Evolutionary conservation across 116 monocot species (phyloP), one percentile per base, ranked within the genome.

Genomic region (Cymodocea nodosa): DNA sequence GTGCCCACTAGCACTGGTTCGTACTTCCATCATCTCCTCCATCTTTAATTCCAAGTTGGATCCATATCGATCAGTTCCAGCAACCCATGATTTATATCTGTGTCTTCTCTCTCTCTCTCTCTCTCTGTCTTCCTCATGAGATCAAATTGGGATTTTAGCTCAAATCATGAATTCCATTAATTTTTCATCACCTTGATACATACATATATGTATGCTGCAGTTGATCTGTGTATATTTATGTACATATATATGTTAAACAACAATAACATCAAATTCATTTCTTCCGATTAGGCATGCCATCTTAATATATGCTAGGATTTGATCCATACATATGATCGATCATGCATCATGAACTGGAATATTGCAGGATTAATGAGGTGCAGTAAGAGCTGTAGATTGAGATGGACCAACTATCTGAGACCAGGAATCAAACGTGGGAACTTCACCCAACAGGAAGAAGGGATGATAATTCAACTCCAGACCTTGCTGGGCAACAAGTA

Each of bases 361-460:
- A 20, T 54, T 54, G 71, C 54, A 87, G 86, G 82, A 8, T 68
- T 87, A 75, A 61, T 78, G 78, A 87, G 87, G 50, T 88, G 88
- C 57, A 82, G 82, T 60, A 88, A 88, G 64, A 84, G 84, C 23
- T 83, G 83, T 52, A 73, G 83, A 57, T 52, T 83, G 56, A 70
- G 83, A 71, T 83, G 83, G 83, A 80, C 83, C 0, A 83, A 83
- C 51, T 79, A 83, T 53, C 73, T 83, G 51, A 70, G 84, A 40
- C 87, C 84, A 20, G 87, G 87, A 23, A 87, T 87, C 62, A 87
- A 79, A 66, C 61, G 87, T 7, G 87, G 87, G 16, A 87, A 87
- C 72, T 87, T 87, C 81, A 84, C 81, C 22, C 71, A 75, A 0
- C 79, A 87, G 62, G 87, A 87, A 56, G 87, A 84, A 70, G 72